Evolutionary conservation across 306 rosid genomes (phyloP).

Genomic region (Cicer yamashitae): DNA sequence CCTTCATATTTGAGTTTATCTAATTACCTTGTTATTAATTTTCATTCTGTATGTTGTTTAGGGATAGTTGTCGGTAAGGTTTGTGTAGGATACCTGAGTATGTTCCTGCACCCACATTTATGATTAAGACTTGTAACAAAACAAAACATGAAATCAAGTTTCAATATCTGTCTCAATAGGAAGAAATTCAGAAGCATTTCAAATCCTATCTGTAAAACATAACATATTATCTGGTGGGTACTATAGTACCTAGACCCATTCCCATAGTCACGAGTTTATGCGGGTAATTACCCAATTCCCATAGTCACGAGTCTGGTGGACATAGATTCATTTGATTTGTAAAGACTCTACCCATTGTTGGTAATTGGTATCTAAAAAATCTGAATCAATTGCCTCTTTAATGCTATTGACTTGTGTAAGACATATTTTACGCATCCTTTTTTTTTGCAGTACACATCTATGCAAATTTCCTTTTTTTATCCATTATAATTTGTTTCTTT

Average conservation of each 20-base stretch:
- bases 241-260: background rate
- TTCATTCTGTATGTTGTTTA: constrained; percentile 18
- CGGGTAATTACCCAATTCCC: background rate
- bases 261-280: background rate
- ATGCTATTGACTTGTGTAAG: constrained; percentile 13
- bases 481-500: constrained; percentile 14
- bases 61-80: background rate
- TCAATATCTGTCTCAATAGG: background rate
- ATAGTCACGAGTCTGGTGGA: too few relatives aligned
- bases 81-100: background rate
- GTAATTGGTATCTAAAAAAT: background rate
- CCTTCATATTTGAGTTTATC: background rate
- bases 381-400: background rate
- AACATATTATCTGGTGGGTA: background rate
- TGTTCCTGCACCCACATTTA: background rate
- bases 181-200: background rate
- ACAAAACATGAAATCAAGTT: background rate
- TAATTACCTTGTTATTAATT: background rate
- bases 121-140: background rate
- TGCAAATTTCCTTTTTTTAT: constrained; percentile 9
- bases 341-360: background rate
- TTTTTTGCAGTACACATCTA: constrained; percentile 5
- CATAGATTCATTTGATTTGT: background rate
- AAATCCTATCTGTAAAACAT: background rate
- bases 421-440: constrained; percentile 1